phyloP scores from a whole-genome alignment of 1,284 basidiomycete genomes.

The Sanghuangporus sanghuang region DNA sequence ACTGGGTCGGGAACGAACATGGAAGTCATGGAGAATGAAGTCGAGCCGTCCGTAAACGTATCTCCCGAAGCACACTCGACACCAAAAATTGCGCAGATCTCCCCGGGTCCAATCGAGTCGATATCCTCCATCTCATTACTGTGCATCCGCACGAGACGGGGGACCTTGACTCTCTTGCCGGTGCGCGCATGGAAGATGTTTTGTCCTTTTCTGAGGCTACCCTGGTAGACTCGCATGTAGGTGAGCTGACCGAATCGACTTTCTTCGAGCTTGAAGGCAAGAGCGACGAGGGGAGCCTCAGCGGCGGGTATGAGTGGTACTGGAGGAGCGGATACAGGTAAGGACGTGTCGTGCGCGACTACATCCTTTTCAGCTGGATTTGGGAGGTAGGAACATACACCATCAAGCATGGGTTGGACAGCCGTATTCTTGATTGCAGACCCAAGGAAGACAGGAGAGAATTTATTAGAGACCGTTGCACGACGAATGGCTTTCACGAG shows the following conservation, averaged over 20 bases:
- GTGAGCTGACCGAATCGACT: conserved; percentile 97
- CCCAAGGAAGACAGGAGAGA: conserved; percentile 95
- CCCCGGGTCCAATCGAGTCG: conserved; percentile 92
- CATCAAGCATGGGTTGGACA: conserved; percentile 92
- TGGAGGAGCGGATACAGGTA: conserved; percentile 60
- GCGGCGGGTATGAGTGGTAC: conserved; percentile 78
- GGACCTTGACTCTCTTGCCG: conserved; percentile 98
- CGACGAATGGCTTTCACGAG: conserved; percentile 86
- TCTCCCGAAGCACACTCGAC: conserved; percentile 98
- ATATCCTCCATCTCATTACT: conserved; percentile 99
- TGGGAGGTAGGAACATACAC: conserved; percentile 93
- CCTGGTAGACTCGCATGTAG: conserved; percentile 99
- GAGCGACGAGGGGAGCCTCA: conserved; percentile 84
- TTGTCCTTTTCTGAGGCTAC: conserved; percentile 80
- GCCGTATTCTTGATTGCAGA: conserved; percentile 98
- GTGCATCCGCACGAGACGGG: conserved; percentile 96
- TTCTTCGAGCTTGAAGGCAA: conserved; percentile 99
- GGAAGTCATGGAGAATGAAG: conserved; percentile 88
- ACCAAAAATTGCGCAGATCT: conserved; percentile 99
- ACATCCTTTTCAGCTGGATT: conserved; percentile 81
- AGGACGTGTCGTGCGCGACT: conserved; percentile 79
- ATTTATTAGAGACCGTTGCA: conserved; percentile 83
- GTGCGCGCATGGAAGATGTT: conserved; percentile 92
- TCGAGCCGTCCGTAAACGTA: conserved; percentile 93
- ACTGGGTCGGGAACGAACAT: conserved; percentile 99